These are phyloP conservation scores for Sporisorium graminicola DNA, from an alignment of 1,284 basidiomycete species.

Conservation along the genomic window DNA sequence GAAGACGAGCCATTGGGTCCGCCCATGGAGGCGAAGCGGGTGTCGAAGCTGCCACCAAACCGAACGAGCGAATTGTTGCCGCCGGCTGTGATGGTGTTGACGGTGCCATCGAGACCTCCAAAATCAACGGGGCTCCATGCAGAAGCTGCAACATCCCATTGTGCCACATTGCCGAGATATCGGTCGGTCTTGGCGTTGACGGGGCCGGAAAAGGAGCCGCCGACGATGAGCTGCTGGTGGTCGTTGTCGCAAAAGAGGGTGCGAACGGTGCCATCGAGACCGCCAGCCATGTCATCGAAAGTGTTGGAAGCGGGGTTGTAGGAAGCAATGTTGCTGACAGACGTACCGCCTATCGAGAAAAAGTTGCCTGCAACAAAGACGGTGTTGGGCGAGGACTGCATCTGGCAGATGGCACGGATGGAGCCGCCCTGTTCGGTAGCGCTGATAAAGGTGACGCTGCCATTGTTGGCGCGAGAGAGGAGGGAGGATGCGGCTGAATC, in stretches of 20 bases:
- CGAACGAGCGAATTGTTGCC: conserved; percentile 80
- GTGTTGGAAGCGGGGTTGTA: conserved; percentile 48
- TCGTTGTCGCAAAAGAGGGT: conserved; percentile 85
- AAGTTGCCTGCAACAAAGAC: conserved; percentile 70
- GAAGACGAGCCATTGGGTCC: conserved; percentile 36
- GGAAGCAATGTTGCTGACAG: conserved; percentile 60
- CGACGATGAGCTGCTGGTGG: conserved; percentile 82
- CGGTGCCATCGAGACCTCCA: conserved; percentile 83
- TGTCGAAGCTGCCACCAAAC: conserved; percentile 85
- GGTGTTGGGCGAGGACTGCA: conserved; percentile 38
- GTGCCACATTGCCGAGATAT: conserved; percentile 77
- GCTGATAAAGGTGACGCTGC: conserved; percentile 61
- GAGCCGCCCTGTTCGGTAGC: conserved; percentile 66
- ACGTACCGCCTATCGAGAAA: conserved; percentile 56
- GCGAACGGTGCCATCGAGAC: conserved; percentile 77
- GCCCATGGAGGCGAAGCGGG: conserved; percentile 74
- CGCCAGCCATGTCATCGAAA: conserved; percentile 51
- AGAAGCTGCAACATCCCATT: conserved; percentile 78
- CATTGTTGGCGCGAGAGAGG: conserved; percentile 58
- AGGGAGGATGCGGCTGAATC: conserved; percentile 57
- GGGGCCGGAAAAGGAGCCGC: conserved; percentile 79
- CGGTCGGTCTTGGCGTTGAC: conserved; percentile 64
- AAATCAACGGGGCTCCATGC: conserved; percentile 85
- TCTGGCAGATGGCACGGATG: conserved; percentile 67
- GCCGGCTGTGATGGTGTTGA: conserved; percentile 82